phyloP scores from a whole-genome alignment of 139 green algal genomes.

The Yamagishiella unicocca region DNA sequence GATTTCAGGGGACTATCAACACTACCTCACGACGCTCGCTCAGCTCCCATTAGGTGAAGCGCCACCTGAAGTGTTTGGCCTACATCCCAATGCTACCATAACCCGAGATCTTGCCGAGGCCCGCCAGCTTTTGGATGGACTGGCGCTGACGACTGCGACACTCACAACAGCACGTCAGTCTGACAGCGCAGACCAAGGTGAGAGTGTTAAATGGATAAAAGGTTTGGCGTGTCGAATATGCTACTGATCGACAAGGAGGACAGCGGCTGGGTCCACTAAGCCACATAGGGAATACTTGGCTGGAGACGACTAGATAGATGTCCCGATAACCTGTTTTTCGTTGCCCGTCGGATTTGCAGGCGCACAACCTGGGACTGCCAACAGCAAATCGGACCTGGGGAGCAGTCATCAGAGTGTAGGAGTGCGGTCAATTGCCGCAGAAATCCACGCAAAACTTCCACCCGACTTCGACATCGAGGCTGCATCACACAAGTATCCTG shows the following conservation, averaged over 20 bases:
- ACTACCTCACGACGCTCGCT: conserved; percentile 63
- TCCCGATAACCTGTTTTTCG: too few species aligned
- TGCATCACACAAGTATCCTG: conserved; percentile 61
- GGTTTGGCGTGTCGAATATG: too few species aligned
- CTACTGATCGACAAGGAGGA: too few species aligned
- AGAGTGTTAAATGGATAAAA: too few species aligned
- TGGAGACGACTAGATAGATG: too few species aligned
- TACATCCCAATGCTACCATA: conserved; percentile 83
- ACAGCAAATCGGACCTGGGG: too few species aligned
- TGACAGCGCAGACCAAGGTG: background rate
- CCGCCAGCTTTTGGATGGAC: conserved; percentile 30
- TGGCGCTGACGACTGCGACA: background rate
- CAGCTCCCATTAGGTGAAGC: conserved; percentile 56
- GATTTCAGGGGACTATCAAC: conserved; percentile 62
- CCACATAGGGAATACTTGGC: too few species aligned
- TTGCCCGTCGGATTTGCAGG: too few species aligned
- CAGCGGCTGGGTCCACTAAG: too few species aligned
- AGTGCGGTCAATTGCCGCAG: conserved; percentile 62
- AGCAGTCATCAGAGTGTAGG: background rate
- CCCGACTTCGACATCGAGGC: conserved; percentile 75
- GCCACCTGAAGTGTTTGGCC: conserved; percentile 74
- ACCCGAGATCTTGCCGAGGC: conserved; percentile 74
- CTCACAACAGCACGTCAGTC: background rate
- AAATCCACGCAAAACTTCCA: conserved; percentile 73
- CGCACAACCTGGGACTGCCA: too few species aligned